Conservation (phyloP, 1,284 basidiomycete species). For the Rhodotorula sp. region DNA sequence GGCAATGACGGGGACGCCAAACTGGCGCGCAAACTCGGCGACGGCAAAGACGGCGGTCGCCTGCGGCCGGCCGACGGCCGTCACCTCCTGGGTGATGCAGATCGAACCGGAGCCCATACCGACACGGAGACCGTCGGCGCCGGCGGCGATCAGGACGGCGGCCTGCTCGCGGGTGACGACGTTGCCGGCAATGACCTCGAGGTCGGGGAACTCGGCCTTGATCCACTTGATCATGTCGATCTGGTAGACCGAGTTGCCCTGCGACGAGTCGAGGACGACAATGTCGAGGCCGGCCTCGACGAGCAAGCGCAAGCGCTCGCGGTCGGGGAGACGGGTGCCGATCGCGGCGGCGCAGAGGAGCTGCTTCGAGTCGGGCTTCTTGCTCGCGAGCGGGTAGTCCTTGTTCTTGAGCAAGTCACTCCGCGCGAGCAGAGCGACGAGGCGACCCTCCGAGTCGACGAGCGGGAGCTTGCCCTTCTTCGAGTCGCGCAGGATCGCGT, state of each 20-base stretch:
- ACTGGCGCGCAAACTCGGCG: conserved; percentile 86
- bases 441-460: conserved; percentile 69
- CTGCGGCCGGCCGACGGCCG: conserved; percentile 98
- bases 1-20: conserved; percentile 97
- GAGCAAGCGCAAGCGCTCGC: conserved; percentile 78
- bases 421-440: conserved; percentile 85
- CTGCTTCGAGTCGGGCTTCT: conserved; percentile 89
- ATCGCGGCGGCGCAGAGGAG: conserved; percentile 96
- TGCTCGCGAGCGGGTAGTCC: conserved; percentile 92
- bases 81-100: conserved; percentile 99
- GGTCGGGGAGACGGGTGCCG: conserved; percentile 87
- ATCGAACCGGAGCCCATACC: conserved; percentile 99
- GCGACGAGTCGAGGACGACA: conserved; percentile 91
- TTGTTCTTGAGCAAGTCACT: conserved; percentile 98
- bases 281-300: conserved; percentile 95
- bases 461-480: conserved; percentile 98
- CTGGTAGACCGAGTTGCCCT: conserved; percentile 93
- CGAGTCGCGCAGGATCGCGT: conserved; percentile 89
- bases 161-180: conserved; percentile 98
- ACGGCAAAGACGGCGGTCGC: conserved; percentile 95
- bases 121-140: conserved; percentile 88
- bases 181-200: conserved; percentile 95
- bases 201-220: conserved; percentile 76
- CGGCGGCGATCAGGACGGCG: conserved; percentile 87
- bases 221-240: conserved; percentile 95